phyloP scores from a whole-genome alignment of 768 basidiomycete genomes.

The Amanita pallidorosea region DNA sequence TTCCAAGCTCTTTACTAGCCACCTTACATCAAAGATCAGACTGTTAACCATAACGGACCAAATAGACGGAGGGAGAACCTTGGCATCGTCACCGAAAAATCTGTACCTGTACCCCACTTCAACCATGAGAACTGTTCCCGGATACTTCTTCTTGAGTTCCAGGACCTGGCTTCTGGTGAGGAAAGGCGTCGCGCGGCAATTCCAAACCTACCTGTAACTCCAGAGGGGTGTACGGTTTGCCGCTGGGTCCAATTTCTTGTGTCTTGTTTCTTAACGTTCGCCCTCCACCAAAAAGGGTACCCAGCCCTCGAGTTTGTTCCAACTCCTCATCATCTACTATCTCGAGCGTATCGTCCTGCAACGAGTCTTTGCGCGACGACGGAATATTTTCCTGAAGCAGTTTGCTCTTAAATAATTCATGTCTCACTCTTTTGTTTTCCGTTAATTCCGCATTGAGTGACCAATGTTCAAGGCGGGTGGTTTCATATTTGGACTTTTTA shows the following conservation, averaged over 20 bases:
- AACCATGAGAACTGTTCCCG: constrained; percentile 62
- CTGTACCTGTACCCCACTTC: constrained; percentile 80
- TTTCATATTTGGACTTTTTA: constrained; percentile 14
- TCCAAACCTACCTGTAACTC: constrained; percentile 47
- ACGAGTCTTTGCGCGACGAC: neutral
- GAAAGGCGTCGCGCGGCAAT: neutral
- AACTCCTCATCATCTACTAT: constrained; percentile 10
- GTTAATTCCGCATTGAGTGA: neutral
- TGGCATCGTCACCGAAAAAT: constrained; percentile 81
- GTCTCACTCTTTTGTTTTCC: constrained; percentile 13
- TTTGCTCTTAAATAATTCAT: constrained; percentile 37
- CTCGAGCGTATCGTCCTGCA: neutral
- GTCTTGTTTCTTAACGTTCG: constrained; percentile 28
- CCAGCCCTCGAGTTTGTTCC: constrained; percentile 24
- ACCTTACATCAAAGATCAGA: constrained; percentile 27
- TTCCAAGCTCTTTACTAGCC: constrained; percentile 68
- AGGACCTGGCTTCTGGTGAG: constrained; percentile 27
- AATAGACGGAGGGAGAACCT: constrained; percentile 25
- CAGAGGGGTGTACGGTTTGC: constrained; percentile 63
- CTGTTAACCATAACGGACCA: neutral
- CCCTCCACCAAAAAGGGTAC: constrained; percentile 23
- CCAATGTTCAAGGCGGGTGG: constrained; percentile 12
- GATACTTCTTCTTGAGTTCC: constrained; percentile 52
- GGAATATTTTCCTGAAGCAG: constrained; percentile 24
- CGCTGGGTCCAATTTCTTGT: constrained; percentile 53